Percentiles rank a stretch among this genome's conserved stretches.
Conservation (phyloP, 495 filamentous ascomycete genomes). For the Pyronema domesticum region DNA sequence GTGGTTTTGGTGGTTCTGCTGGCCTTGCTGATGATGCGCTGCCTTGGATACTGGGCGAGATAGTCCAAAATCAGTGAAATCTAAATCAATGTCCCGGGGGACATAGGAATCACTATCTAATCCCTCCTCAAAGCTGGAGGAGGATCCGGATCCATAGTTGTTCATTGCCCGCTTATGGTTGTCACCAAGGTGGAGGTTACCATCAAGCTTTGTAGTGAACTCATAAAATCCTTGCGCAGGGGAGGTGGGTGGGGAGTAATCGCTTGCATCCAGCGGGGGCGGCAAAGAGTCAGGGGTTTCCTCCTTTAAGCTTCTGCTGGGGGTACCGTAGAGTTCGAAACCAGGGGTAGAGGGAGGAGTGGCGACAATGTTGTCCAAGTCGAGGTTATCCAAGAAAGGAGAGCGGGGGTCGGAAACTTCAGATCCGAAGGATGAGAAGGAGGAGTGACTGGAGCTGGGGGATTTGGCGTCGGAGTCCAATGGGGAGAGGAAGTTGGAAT, state of each 20-base stretch:
- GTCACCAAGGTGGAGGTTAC: background rate
- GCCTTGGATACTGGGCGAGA: background rate
- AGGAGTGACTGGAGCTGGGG: background rate
- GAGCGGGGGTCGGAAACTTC: slow-evolving; percentile 18
- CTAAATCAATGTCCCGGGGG: background rate
- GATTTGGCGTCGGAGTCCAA: background rate
- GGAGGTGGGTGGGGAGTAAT: slow-evolving; percentile 20
- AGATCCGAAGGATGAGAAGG: slow-evolving; percentile 15
- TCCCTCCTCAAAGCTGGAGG: background rate
- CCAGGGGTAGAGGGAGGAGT: slow-evolving; percentile 16
- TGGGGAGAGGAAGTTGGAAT: no score
- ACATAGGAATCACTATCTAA: no score
- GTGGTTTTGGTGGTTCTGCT: background rate
- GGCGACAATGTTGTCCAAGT: slow-evolving; percentile 2
- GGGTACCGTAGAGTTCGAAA: background rate
- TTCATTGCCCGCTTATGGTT: background rate
- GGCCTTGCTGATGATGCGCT: background rate
- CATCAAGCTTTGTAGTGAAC: slow-evolving; percentile 12
- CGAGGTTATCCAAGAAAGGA: slow-evolving; percentile 10
- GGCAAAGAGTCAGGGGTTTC: slow-evolving; percentile 10
- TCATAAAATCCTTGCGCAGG: slow-evolving; percentile 16
- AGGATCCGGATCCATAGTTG: background rate
- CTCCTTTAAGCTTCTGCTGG: slow-evolving; percentile 1
- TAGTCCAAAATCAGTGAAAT: background rate
- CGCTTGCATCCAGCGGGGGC: slow-evolving; percentile 6